These are phyloP conservation scores for Amauroascus verrucosus DNA, from an alignment of 2,329 filamentous ascomycete species.

Conservation along the genomic window DNA sequence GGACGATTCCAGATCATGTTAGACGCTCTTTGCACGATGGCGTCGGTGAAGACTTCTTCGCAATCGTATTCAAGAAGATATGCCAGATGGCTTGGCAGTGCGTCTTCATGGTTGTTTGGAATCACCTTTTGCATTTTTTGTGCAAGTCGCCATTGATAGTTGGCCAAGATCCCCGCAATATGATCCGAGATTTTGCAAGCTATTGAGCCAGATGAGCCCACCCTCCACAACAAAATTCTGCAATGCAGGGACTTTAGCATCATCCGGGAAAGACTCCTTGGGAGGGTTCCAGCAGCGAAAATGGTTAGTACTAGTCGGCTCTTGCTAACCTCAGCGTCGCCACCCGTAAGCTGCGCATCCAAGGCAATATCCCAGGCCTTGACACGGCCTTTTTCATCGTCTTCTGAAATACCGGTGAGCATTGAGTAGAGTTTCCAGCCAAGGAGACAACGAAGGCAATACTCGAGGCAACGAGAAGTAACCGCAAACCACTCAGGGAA, in stretches of 20 bases:
- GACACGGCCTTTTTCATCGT: constrained; percentile 74
- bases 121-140: constrained; percentile 46
- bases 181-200: constrained; percentile 55
- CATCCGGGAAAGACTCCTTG: constrained; percentile 67
- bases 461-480: constrained; percentile 67
- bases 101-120: constrained; percentile 49
- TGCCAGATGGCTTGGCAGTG: constrained; percentile 65
- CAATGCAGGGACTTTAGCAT: constrained; percentile 92
- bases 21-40: constrained; percentile 72
- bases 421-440: constrained; percentile 67
- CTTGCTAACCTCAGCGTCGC: constrained; percentile 80
- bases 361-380: constrained; percentile 91
- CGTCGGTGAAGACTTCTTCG: constrained; percentile 67
- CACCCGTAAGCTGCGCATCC: constrained; percentile 83
- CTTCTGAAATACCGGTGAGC: constrained; percentile 68
- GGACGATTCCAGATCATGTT: constrained; percentile 81
- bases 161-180: constrained; percentile 62
- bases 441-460: constrained; percentile 66
- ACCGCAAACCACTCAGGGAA: constrained; percentile 75
- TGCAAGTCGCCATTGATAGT: constrained; percentile 71
- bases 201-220: constrained; percentile 55
- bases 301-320: constrained; percentile 76
- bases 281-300: constrained; percentile 76
- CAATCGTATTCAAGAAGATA: constrained; percentile 67
- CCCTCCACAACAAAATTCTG: constrained; percentile 76